Evolutionary conservation across 495 filamentous ascomycete genomes (phyloP).

Genomic region (Neurospora sp.): DNA sequence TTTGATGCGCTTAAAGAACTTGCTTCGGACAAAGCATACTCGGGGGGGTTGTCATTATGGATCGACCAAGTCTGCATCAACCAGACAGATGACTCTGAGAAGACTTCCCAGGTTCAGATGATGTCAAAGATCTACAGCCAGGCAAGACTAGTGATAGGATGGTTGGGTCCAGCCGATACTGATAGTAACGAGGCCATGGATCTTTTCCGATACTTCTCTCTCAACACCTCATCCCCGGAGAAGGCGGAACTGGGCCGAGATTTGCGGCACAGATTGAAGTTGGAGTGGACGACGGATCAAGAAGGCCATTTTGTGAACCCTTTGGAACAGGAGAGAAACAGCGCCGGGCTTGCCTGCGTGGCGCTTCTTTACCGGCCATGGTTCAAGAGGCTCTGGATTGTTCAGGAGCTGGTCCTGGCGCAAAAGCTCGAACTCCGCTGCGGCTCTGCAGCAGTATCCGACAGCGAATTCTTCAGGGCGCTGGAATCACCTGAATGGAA

Average conservation of each 20-base stretch:
- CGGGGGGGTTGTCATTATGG: slow-evolving; percentile 1
- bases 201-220: background rate
- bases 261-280: background rate
- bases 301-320: slow-evolving; percentile 4
- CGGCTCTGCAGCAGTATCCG: background rate
- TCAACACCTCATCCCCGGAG: no score
- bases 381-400: slow-evolving; percentile 14
- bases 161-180: slow-evolving; percentile 8
- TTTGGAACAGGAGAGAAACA: background rate
- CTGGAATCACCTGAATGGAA: no score
- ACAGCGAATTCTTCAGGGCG: no score
- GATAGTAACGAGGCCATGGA: slow-evolving; percentile 1
- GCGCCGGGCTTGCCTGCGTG: slow-evolving; percentile 4
- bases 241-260: no score
- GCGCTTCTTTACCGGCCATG: slow-evolving; percentile 7
- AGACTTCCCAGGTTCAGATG: slow-evolving; percentile 11
- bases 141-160: slow-evolving; percentile 7
- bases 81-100: slow-evolving; percentile 8
- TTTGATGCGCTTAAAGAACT: no score
- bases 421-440: slow-evolving; percentile 5
- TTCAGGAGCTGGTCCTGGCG: slow-evolving; percentile 16
- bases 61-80: slow-evolving; percentile 14
- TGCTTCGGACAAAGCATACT: no score
- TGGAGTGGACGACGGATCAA: background rate
- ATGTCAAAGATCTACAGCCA: slow-evolving; percentile 7